These are phyloP conservation scores for Ocimum tenuiflorum DNA, from an alignment of 257 asterid genomes.

Conservation along the genomic window DNA sequence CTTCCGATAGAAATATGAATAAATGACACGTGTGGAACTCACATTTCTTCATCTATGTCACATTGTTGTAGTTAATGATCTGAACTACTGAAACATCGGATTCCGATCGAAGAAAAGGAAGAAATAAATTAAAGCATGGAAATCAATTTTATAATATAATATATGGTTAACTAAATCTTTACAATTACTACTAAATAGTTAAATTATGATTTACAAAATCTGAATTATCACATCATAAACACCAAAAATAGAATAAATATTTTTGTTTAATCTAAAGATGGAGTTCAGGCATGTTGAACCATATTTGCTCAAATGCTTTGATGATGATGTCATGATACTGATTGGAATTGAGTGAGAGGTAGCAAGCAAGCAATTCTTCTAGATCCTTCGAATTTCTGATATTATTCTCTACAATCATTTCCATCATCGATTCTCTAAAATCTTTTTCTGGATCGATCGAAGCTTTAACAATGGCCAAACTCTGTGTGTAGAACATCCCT, in stretches of 20 bases:
- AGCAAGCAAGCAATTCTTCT: constrained; percentile 85
- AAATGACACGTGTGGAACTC: too few relatives aligned
- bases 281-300: constrained; percentile 65
- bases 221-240: not conserved
- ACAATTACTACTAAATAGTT: too few relatives aligned
- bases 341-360: constrained; percentile 62
- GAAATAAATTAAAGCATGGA: too few relatives aligned
- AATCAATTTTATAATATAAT: too few relatives aligned
- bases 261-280: not conserved
- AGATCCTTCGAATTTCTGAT: constrained; percentile 59
- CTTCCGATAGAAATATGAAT: too few relatives aligned
- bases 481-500: constrained; percentile 32
- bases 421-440: constrained; percentile 85
- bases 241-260: not conserved
- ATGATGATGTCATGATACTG: constrained; percentile 68
- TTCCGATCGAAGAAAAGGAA: too few relatives aligned
- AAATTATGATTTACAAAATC: not conserved
- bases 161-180: too few relatives aligned
- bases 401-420: constrained; percentile 79
- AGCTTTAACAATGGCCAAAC: constrained; percentile 82
- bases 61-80: too few relatives aligned
- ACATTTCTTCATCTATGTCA: too few relatives aligned
- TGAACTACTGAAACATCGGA: too few relatives aligned
- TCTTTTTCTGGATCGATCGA: constrained; percentile 80
- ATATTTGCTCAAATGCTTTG: constrained; percentile 76